Conservation (phyloP, 2,329 filamentous ascomycete genomes). For the Sclerotinia glacialis region DNA sequence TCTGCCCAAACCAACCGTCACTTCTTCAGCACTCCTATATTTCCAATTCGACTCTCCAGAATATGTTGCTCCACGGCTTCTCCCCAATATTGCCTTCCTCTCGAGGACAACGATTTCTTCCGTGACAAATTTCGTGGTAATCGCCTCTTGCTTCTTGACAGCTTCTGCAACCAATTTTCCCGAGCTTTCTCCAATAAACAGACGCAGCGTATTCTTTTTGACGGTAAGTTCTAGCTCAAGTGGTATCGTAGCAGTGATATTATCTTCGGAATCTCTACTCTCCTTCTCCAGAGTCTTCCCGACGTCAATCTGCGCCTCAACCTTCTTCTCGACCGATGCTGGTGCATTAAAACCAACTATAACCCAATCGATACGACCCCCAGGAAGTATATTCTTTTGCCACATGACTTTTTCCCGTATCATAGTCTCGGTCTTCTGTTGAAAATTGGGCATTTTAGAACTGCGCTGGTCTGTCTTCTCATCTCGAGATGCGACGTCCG, state of each 20-base stretch:
- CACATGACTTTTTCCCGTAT: background rate
- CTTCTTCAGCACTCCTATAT: background rate
- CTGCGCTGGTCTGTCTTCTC: background rate
- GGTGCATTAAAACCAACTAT: background rate
- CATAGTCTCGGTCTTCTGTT: background rate
- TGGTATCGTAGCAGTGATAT: background rate
- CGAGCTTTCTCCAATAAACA: background rate
- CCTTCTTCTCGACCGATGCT: background rate
- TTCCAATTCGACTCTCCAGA: background rate
- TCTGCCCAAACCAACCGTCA: background rate
- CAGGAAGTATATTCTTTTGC: conserved; percentile 2
- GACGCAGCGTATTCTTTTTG: background rate
- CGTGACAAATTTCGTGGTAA: background rate
- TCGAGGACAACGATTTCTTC: background rate
- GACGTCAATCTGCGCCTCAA: background rate
- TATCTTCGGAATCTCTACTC: too few relatives aligned
- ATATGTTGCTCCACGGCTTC: too few relatives aligned
- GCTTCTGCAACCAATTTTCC: background rate
- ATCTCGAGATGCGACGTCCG: background rate
- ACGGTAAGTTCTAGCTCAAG: background rate
- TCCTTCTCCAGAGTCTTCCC: too few relatives aligned
- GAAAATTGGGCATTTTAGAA: background rate
- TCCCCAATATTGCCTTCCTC: background rate
- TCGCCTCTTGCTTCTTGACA: background rate
- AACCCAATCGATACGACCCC: background rate